Percentiles rank a stretch among this genome's conserved stretches.
Conservation (phyloP, 2,329 filamentous ascomycete genomes). For the Beauveria pseudobassiana region DNA sequence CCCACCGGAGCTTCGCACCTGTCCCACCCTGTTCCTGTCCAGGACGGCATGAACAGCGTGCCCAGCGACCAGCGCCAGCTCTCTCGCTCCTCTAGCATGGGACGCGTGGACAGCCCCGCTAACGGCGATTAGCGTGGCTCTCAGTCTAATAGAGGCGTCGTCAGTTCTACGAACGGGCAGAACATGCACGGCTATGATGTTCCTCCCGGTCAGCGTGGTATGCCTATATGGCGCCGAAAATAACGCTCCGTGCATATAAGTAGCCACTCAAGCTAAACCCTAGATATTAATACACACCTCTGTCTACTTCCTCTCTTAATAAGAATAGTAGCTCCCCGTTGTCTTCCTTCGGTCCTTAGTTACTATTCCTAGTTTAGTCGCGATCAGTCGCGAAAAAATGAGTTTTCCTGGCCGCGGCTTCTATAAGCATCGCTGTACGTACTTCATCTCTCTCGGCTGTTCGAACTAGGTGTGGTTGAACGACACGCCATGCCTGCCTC, state of each 20-base stretch:
- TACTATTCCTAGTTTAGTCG: background rate
- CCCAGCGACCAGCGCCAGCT: too few species aligned
- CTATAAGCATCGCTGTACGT: background rate
- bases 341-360: background rate
- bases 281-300: background rate
- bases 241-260: constrained; percentile 43
- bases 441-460: background rate
- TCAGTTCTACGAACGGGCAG: too few species aligned
- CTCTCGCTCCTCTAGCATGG: too few species aligned
- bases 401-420: background rate
- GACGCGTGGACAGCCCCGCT: too few species aligned
- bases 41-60: too few species aligned
- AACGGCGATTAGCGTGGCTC: too few species aligned
- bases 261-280: background rate
- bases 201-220: too few species aligned
- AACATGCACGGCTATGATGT: too few species aligned
- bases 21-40: too few species aligned
- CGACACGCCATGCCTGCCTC: background rate
- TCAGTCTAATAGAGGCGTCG: too few species aligned
- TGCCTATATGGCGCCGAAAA: too few species aligned
- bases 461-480: background rate
- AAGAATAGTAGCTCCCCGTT: background rate
- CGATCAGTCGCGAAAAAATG: background rate
- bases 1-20: constrained; percentile 86
- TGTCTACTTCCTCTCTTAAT: background rate